These are phyloP conservation scores for Chytridium lagenaria DNA, from an alignment of 371 early-diverging fungal species.

Conservation along the genomic window DNA sequence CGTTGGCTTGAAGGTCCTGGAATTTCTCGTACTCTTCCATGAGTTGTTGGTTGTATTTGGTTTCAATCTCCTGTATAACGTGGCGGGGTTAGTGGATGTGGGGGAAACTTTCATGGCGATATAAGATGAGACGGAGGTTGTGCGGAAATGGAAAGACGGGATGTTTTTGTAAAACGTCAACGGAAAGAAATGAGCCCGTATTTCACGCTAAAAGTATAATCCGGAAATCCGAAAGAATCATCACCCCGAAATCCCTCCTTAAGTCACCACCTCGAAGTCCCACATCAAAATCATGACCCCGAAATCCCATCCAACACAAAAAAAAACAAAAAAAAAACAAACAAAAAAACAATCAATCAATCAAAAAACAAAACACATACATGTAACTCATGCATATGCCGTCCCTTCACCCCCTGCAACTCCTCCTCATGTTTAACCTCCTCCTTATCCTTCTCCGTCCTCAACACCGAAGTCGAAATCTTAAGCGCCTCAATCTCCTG, in stretches of 20 bases:
- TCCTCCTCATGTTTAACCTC: slow-evolving; percentile 59
- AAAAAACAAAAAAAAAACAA: too few relatives aligned
- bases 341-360: too few relatives aligned
- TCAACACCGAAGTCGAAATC: slow-evolving; percentile 51
- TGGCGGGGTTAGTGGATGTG: not conserved
- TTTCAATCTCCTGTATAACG: slow-evolving; percentile 54
- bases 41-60: slow-evolving; percentile 53
- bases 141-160: not conserved
- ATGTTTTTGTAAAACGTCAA: not conserved
- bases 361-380: too few relatives aligned
- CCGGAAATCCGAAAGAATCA: too few relatives aligned
- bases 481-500: slow-evolving; percentile 63
- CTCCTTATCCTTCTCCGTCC: slow-evolving; percentile 64
- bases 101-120: not conserved
- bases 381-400: slow-evolving; percentile 53
- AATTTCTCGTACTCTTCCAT: slow-evolving; percentile 64
- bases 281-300: too few relatives aligned
- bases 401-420: slow-evolving; percentile 37
- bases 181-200: too few relatives aligned
- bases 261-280: too few relatives aligned
- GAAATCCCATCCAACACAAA: too few relatives aligned
- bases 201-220: too few relatives aligned
- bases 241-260: too few relatives aligned
- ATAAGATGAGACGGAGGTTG: not conserved
- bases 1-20: slow-evolving; percentile 48